Conservation (phyloP, 1,139 yeast species). For the Yamadazyma diospyri region DNA sequence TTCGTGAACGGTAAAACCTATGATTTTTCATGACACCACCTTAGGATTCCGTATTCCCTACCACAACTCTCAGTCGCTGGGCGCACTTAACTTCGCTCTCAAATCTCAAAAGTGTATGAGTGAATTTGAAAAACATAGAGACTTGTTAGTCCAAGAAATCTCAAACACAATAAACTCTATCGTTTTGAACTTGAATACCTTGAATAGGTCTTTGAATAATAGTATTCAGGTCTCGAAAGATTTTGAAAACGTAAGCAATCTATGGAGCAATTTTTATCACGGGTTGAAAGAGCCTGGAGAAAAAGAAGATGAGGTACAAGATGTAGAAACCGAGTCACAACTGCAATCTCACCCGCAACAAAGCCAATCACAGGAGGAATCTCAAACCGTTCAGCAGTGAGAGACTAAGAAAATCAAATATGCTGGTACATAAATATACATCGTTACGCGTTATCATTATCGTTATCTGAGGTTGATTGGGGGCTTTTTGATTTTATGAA, state of each 20-base stretch:
- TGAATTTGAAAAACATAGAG: slow-evolving; percentile 43
- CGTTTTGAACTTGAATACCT: slow-evolving; percentile 37
- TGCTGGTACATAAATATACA: slow-evolving; percentile 1
- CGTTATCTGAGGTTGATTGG: not conserved
- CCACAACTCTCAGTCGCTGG: too few species aligned
- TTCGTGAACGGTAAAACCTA: too few species aligned
- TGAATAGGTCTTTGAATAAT: slow-evolving; percentile 40
- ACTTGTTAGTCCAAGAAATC: slow-evolving; percentile 42
- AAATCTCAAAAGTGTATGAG: slow-evolving; percentile 10
- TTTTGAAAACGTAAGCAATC: slow-evolving; percentile 42
- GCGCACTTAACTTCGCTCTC: not conserved
- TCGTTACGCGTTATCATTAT: slow-evolving; percentile 3
- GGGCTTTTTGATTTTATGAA: slow-evolving; percentile 21
- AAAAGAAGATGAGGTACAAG: slow-evolving; percentile 3
- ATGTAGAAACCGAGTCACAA: slow-evolving; percentile 1
- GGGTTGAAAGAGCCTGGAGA: slow-evolving; percentile 22
- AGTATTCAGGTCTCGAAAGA: slow-evolving; percentile 45
- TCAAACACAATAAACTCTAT: slow-evolving; percentile 38
- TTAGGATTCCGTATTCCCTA: too few species aligned
- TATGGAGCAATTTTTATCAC: slow-evolving; percentile 43
- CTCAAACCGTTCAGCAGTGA: too few species aligned
- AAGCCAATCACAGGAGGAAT: not conserved
- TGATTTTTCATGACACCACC: too few species aligned
- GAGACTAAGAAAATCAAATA: too few species aligned
- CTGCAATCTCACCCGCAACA: not conserved